Percentiles rank a stretch among this genome's conserved stretches.
phyloP scores from a whole-genome alignment of 768 basidiomycete genomes.

The Podaxis sp. region DNA sequence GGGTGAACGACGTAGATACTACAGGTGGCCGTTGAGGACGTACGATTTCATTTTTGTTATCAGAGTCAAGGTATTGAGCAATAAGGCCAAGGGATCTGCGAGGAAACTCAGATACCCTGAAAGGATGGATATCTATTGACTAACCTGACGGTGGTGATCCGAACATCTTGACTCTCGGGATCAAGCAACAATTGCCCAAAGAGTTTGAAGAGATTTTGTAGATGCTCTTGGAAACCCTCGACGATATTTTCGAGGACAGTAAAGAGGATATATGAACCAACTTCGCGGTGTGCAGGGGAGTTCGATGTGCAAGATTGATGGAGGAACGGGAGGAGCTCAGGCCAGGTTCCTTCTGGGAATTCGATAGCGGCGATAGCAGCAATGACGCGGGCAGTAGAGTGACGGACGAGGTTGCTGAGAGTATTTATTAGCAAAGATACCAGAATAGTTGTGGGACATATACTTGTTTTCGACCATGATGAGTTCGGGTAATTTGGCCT shows the following conservation, averaged over 20 bases:
- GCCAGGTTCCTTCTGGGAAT: conserved; percentile 75
- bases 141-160: conserved; percentile 83
- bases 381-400: conserved; percentile 88
- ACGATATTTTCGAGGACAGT: conserved; percentile 90
- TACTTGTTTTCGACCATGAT: conserved; percentile 77
- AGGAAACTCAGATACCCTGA: conserved; percentile 8
- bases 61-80: conserved; percentile 86
- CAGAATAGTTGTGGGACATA: conserved; percentile 9
- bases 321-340: conserved; percentile 84
- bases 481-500: conserved; percentile 72
- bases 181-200: conserved; percentile 72
- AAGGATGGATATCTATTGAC: conserved; percentile 13
- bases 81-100: conserved; percentile 82
- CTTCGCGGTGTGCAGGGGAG: conserved; percentile 78
- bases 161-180: conserved; percentile 83
- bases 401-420: conserved; percentile 80
- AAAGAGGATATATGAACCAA: conserved; percentile 84
- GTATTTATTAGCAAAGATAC: conserved; percentile 15
- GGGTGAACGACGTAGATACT: conserved; percentile 1
- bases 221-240: conserved; percentile 79
- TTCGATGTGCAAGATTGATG: conserved; percentile 69
- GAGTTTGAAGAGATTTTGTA: conserved; percentile 72
- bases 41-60: conserved; percentile 86
- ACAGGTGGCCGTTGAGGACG: conserved; percentile 21
- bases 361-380: conserved; percentile 91